Evolutionary conservation across 2,329 filamentous ascomycete genomes (phyloP).

Genomic region (Diaporthe amygdali): DNA sequence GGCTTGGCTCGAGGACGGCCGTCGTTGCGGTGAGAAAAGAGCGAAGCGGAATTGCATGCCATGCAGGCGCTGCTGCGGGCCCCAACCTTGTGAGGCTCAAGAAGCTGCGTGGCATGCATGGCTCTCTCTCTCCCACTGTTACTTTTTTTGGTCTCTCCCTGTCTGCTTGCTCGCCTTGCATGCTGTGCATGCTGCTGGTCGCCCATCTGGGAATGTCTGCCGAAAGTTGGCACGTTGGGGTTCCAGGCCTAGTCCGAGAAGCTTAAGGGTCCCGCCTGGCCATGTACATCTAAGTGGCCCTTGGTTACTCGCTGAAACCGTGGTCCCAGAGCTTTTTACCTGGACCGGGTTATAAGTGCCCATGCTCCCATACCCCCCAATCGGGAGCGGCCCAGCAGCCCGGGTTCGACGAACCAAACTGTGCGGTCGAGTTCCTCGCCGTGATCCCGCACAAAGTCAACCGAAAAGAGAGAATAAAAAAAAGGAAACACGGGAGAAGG

Average conservation of each 20-base stretch:
- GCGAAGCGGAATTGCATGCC: background rate
- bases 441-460: no score
- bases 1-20: background rate
- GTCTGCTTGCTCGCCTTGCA: background rate
- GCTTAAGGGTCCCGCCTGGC: background rate
- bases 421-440: no score
- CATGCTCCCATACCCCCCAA: background rate
- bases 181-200: no score
- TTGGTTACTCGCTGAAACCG: background rate
- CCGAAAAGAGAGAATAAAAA: no score
- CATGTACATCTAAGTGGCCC: background rate
- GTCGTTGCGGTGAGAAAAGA: slow-evolving; percentile 13
- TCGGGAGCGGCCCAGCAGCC: background rate
- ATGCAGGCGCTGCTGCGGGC: background rate
- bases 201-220: background rate
- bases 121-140: no score
- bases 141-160: no score
- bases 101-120: background rate
- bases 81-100: slow-evolving; percentile 11
- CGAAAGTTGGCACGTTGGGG: no score
- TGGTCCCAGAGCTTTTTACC: background rate
- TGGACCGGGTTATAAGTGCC: background rate
- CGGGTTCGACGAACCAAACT: background rate
- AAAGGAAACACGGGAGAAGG: no score
- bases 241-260: background rate